Base-by-base conservation (phyloP, 140 eudicot genomes). In the Senecio squalidus region DNA sequence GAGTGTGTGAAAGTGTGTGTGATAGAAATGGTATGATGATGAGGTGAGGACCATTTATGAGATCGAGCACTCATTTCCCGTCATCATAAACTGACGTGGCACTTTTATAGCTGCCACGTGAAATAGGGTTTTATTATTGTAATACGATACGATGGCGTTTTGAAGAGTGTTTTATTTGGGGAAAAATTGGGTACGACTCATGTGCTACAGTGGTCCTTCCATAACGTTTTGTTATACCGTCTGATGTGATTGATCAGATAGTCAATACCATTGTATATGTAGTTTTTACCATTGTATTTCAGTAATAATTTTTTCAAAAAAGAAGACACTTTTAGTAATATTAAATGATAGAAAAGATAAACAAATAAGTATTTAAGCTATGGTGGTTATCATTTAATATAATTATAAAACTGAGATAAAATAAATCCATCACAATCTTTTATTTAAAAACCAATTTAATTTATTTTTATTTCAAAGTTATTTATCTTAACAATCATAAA, bases 21-120 rank as follows among this genome's bases (percentile, higher is more conserved):
- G 60, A 28, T 18, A 6, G 45, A 20, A 52, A 70, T 66, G 51
- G 62, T 65, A 34, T 55, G 20, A 25, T n/a, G 62, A 54, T 10
- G 33, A 43, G 67, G 58, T 26, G 70, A 53, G 67, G 70, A 51
- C 67, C 74, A 60, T 62, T 59, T 64, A 49, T 64, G 72, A 66
- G 58, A 27, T 4, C 15, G 9, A 27, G 68, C 52, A 56, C 66
- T 66, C 14, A 65, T 59, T 60, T 29, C 59, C n/a, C 63, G 69
- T 79, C 78, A 60, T 51, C 70, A 26, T 0, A 20, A 57, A 57
- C 78, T 28, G 80, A 79, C 85, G 82, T 67, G 70, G 76, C 67
- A 31, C 25, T 48, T 40, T 55, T 61, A 17, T 62, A 61, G 69
- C 27, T 71, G 75, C 67, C 78, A 75, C 69, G 72, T 66, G 71